These are phyloP conservation scores for Pulveroboletus sp. DNA, from an alignment of 1,284 basidiomycete species.

Conservation along the genomic window DNA sequence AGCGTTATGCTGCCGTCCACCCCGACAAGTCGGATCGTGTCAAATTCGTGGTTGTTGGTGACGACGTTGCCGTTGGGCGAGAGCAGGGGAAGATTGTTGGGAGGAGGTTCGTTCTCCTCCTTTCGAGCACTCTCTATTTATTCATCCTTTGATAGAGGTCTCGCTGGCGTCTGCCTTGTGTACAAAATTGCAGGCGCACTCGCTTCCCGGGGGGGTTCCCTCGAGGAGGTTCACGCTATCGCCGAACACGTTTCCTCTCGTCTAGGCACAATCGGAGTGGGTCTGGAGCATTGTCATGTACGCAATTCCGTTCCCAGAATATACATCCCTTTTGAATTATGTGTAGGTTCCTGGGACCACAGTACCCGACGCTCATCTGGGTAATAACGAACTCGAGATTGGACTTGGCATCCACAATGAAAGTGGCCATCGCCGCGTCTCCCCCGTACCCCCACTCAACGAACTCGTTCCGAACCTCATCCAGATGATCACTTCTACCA, in stretches of 20 bases:
- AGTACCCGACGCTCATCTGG: conserved; percentile 54
- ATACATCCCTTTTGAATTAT: background rate
- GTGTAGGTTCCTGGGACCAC: conserved; percentile 78
- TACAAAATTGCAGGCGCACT: conserved; percentile 91
- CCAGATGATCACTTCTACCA: conserved; percentile 66
- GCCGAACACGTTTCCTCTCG: conserved; percentile 67
- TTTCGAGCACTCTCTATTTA: background rate
- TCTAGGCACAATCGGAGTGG: conserved; percentile 83
- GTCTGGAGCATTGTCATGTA: conserved; percentile 91
- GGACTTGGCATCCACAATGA: conserved; percentile 95
- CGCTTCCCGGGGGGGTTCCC: conserved; percentile 63
- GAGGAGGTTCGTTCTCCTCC: conserved; percentile 51
- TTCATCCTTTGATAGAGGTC: conserved; percentile 48
- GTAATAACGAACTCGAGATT: conserved; percentile 73
- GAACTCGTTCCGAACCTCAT: conserved; percentile 74
- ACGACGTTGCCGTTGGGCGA: conserved; percentile 87
- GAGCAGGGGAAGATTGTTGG: conserved; percentile 81
- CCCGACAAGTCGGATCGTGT: conserved; percentile 65
- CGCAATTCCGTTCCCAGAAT: background rate
- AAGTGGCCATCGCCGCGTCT: conserved; percentile 70
- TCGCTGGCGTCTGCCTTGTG: conserved; percentile 86
- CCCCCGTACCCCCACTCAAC: conserved; percentile 65
- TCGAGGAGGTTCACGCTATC: conserved; percentile 72
- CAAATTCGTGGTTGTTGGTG: conserved; percentile 84
- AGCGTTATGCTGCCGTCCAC: conserved; percentile 74